Evolutionary conservation across 441 rosid genomes (phyloP), one percentile per base, ranked within the genome.

Genomic region (Iberis amara): DNA sequence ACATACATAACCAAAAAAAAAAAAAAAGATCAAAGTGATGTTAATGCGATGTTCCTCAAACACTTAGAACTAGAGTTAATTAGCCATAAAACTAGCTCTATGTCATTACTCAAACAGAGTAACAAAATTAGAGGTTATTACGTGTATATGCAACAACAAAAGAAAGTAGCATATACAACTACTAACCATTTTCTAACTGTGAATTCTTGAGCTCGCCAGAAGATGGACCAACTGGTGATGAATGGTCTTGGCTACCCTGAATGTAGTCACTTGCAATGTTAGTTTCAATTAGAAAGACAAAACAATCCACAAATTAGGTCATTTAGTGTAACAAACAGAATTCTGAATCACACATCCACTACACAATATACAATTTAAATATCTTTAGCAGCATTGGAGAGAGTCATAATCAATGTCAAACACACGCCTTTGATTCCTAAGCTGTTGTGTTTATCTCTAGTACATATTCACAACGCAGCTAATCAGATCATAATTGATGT

Each of bases 191-290:
- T 56, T 46, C 76, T 36, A 66, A 60, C 45, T 71, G 81, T 55
- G 63, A 53, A 21, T 49, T 48, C 52, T 55, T 56, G 44, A 28
- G 61, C 42, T 67, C 66, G 47, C 61, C 67, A 62, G 55, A 18
- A 18, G 21, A 18, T 18, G 21, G 21, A 18, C 21, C 21, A 18
- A 18, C 71, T 43, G 65, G 67, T 11, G 71, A 62, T 14, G 53
- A 57, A 65, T 63, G 69, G 27, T 66, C 79, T 14, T 55, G 68
- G 69, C 62, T 71, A 56, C 64, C 70, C 95, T 89, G 83, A 66
- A 79, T 61, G 21, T 18, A 47, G 64, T 61, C 67, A 6, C 7
- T 7, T 32, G 9, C 9, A 32, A 18, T 18, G 21, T 2, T 55
- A 72, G 54, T 46, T 61, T 47, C 28, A 23, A 38, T 11, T 7